Conservation (phyloP, 2,329 filamentous ascomycete genomes). For the Emmonsiellopsis sp. region DNA sequence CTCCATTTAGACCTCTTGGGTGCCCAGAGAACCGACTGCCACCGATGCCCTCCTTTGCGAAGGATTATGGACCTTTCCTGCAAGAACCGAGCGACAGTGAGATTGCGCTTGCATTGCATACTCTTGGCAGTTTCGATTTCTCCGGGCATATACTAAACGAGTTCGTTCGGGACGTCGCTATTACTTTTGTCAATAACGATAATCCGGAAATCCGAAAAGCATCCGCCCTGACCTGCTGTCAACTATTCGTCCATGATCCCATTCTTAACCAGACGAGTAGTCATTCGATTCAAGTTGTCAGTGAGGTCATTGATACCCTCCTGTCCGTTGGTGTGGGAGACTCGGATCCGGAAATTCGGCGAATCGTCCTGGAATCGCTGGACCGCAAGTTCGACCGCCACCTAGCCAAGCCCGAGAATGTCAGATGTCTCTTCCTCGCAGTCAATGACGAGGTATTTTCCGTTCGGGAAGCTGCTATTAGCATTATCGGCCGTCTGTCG, state of each 20-base stretch:
- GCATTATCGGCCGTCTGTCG: slow-evolving; percentile 89
- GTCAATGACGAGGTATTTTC: slow-evolving; percentile 90
- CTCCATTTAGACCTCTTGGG: slow-evolving; percentile 84
- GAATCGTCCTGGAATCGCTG: slow-evolving; percentile 78
- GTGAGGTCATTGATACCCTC: slow-evolving; percentile 94
- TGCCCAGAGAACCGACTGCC: slow-evolving; percentile 80
- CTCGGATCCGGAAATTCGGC: slow-evolving; percentile 76
- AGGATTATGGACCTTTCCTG: slow-evolving; percentile 77
- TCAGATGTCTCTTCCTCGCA: slow-evolving; percentile 87
- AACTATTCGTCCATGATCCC: slow-evolving; percentile 91
- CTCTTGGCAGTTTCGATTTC: slow-evolving; percentile 96
- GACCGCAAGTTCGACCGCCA: slow-evolving; percentile 93
- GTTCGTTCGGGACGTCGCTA: slow-evolving; percentile 95
- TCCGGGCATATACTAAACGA: slow-evolving; percentile 85
- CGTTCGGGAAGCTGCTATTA: slow-evolving; percentile 89
- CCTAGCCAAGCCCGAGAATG: slow-evolving; percentile 94
- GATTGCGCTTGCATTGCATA: slow-evolving; percentile 87
- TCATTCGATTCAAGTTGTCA: slow-evolving; percentile 92
- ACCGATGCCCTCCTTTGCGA: slow-evolving; percentile 72
- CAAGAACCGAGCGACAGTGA: slow-evolving; percentile 74
- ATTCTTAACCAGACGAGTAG: slow-evolving; percentile 97
- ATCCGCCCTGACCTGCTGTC: slow-evolving; percentile 91
- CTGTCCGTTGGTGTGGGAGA: slow-evolving; percentile 92
- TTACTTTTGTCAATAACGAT: slow-evolving; percentile 95
- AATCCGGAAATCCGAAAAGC: slow-evolving; percentile 89